phyloP scores from a whole-genome alignment of 129 eudicot genomes.

The Artemisia annua region DNA sequence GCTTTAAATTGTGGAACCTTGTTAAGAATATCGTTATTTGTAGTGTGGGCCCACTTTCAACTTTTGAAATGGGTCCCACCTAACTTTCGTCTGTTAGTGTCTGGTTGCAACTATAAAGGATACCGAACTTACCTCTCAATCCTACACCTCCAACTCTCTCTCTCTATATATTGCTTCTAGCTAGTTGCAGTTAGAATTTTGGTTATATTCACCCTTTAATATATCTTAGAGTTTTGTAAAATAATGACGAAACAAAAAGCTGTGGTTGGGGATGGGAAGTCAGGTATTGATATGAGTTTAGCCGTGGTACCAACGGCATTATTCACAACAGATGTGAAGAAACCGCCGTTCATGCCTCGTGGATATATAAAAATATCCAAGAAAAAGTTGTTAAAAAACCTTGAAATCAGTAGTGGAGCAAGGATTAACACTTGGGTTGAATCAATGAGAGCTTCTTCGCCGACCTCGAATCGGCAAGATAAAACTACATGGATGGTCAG shows the following conservation, averaged over 20 bases:
- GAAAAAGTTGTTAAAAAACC: constrained; percentile 63
- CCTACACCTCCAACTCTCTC: constrained; percentile 33
- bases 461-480: constrained; percentile 61
- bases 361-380: constrained; percentile 52
- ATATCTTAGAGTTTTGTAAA: not conserved
- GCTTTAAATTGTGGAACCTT: constrained; percentile 10
- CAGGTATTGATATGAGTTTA: constrained; percentile 43
- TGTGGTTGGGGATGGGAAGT: constrained; percentile 46
- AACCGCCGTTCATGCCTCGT: constrained; percentile 67
- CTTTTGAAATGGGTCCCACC: constrained; percentile 26
- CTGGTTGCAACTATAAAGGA: constrained; percentile 59
- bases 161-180: not conserved
- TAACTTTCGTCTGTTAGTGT: constrained; percentile 55
- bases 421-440: constrained; percentile 87
- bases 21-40: constrained; percentile 30
- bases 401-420: constrained; percentile 58
- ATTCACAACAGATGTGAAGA: constrained; percentile 51
- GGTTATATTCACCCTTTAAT: not conserved
- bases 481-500: constrained; percentile 61
- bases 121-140: constrained; percentile 40
- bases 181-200: too few relatives aligned
- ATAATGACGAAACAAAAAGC: constrained; percentile 76
- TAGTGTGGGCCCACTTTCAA: constrained; percentile 21
- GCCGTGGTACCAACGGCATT: constrained; percentile 43
- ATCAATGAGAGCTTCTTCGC: constrained; percentile 96